phyloP scores from a whole-genome alignment of 345 rosid species.

The Anastatica hierochuntica region DNA sequence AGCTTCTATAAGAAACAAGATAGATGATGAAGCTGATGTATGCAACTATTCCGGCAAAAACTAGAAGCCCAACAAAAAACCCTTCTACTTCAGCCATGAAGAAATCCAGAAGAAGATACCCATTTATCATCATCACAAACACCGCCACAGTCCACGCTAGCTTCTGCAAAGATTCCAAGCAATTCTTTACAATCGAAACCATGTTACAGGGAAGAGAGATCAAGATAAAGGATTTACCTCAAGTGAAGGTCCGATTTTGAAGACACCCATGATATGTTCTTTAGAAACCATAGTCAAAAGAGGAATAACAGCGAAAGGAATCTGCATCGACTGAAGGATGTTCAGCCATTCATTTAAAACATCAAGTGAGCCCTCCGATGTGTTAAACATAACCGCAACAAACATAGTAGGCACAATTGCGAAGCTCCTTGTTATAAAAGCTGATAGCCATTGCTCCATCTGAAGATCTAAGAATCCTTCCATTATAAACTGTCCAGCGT shows the following conservation, averaged over 20 bases:
- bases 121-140: slow-evolving; percentile 70
- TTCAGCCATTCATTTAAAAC: slow-evolving; percentile 84
- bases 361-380: slow-evolving; percentile 73
- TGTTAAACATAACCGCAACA: slow-evolving; percentile 65
- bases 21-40: slow-evolving; percentile 61
- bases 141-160: slow-evolving; percentile 88
- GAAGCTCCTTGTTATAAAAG: slow-evolving; percentile 74
- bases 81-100: slow-evolving; percentile 57
- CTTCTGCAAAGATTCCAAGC: slow-evolving; percentile 31
- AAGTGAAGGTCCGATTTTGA: slow-evolving; percentile 57
- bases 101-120: slow-evolving; percentile 73
- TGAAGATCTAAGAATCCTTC: slow-evolving; percentile 88
- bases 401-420: slow-evolving; percentile 85
- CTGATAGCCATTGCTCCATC: slow-evolving; percentile 78
- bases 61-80: slow-evolving; percentile 34
- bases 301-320: slow-evolving; percentile 87
- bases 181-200: slow-evolving; percentile 4
- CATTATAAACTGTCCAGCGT: slow-evolving; percentile 96
- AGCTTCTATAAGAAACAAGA: slow-evolving; percentile 38
- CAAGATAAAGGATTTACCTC: slow-evolving; percentile 42
- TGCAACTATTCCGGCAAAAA: slow-evolving; percentile 36
- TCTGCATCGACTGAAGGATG: slow-evolving; percentile 89
- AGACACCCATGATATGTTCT: slow-evolving; percentile 78
- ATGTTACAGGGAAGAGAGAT: background rate
- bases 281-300: slow-evolving; percentile 80